Conservation (phyloP, 306 rosid species). For the Biancaea sappan region DNA sequence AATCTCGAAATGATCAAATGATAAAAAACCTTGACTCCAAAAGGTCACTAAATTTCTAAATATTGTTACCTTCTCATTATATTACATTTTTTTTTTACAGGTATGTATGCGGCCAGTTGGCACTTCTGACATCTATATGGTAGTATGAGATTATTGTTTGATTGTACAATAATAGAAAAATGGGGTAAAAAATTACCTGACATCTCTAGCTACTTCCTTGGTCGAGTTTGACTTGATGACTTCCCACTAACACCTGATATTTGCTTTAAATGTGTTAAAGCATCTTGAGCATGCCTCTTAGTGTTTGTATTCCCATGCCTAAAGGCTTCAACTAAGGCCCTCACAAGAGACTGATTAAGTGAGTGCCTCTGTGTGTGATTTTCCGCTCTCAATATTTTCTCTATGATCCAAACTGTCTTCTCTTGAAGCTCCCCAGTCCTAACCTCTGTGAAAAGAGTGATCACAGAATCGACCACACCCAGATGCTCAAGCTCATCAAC, state of each 20-base stretch:
- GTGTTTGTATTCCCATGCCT: slow-evolving; percentile 52
- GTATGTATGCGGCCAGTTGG: neutral
- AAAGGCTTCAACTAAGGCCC: slow-evolving; percentile 61
- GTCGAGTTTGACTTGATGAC: slow-evolving; percentile 33
- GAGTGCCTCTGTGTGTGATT: slow-evolving; percentile 40
- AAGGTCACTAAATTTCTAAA: no score
- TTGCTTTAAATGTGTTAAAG: slow-evolving; percentile 55
- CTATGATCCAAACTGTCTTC: slow-evolving; percentile 55
- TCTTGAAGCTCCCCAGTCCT: slow-evolving; percentile 56
- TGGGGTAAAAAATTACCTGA: neutral
- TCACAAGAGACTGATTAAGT: slow-evolving; percentile 54
- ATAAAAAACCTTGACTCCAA: no score
- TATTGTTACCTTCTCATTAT: no score
- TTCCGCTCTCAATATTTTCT: slow-evolving; percentile 55
- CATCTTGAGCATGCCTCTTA: slow-evolving; percentile 51
- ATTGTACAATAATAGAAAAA: slow-evolving; percentile 18
- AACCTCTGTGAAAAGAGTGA: slow-evolving; percentile 44
- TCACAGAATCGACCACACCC: slow-evolving; percentile 47
- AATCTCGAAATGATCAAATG: no score
- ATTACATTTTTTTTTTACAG: neutral
- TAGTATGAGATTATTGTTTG: slow-evolving; percentile 7
- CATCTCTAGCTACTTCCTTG: slow-evolving; percentile 26
- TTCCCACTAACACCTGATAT: slow-evolving; percentile 46
- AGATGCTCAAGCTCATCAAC: slow-evolving; percentile 48
- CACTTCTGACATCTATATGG: slow-evolving; percentile 26